Conservation (phyloP, 1,284 basidiomycete species). For the Ganoderma resinaceum region DNA sequence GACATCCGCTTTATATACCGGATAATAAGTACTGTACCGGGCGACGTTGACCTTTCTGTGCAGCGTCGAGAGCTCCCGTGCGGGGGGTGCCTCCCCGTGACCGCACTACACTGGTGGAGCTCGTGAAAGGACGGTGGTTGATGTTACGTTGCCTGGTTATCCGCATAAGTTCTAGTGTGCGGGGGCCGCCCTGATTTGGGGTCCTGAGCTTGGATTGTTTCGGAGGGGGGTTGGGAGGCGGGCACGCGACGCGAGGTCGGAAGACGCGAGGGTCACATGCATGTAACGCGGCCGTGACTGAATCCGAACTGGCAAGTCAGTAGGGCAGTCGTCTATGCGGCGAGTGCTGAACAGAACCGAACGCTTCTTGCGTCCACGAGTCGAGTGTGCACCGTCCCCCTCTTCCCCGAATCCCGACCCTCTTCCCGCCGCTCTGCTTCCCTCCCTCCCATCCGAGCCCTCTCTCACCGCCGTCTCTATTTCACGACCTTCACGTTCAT, state of each 20-base stretch:
- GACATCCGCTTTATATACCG: background rate
- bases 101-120: background rate
- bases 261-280: constrained; percentile 19
- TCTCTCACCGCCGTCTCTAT: constrained; percentile 24
- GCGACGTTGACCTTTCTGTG: too few relatives aligned
- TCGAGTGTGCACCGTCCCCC: background rate
- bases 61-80: background rate
- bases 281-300: constrained; percentile 27
- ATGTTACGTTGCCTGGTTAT: background rate
- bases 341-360: background rate
- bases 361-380: background rate
- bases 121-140: background rate
- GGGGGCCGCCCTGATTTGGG: constrained; percentile 1
- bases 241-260: background rate
- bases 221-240: background rate
- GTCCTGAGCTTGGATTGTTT: background rate
- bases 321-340: background rate
- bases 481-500: constrained; percentile 25
- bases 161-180: constrained; percentile 11
- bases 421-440: constrained; percentile 21
- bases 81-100: background rate
- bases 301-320: constrained; percentile 21
- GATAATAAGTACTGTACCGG: too few relatives aligned
- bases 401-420: constrained; percentile 6
- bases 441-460: constrained; percentile 12